Evolutionary conservation across 495 filamentous ascomycete species (phyloP), one percentile per base, ranked within the genome.

Genomic region (Xeromyces bisporus): DNA sequence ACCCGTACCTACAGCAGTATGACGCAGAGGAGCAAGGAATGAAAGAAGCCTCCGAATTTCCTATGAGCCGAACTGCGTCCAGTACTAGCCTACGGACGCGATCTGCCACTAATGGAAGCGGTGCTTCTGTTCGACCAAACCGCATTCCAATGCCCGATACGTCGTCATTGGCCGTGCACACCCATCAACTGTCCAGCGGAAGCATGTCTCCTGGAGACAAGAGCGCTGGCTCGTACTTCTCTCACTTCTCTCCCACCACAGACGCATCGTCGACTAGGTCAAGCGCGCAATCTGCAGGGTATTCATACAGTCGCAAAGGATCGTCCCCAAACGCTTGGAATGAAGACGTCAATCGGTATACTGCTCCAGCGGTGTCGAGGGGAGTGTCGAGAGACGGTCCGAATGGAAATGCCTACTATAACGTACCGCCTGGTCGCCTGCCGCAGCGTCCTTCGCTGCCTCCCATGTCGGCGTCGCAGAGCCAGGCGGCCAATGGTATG

Each of bases 241-340:
- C 87, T 1, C 89, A 93, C 48, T 97, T 97, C 50, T 94, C 87
- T 1, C 89, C 89, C 1, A 67, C 73, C 7, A 69, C 66, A 8
- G 85, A 94, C 34, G 86, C 85, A 1, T 84, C 89, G 12, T 91
- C 83, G 1, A 78, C 77, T 4, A 70, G 86, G 28, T 83, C 82
- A 6, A 92, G 79, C 53, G 89, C 81, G 32, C 69, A 72, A 29
- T 69, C 71, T 2, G 64, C 63, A 20, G 65, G 69, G 36, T 86
- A 77, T 44, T 71, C 74, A 5, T 93, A 91, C 46, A 75, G 86
- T 29, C 73, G 86, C 17, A 74, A 86, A 42, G 58, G 58, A 9
- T 74, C 69, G 4, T 67, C 76, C 14, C 53, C 38, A 42, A 75
- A 55, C 41, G 64, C 55, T 12, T 67, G 69, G 34, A 62, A 63